These are phyloP conservation scores for Leishmania lainsoni DNA, from an alignment of 208 protist genomes.

Conservation along the genomic window DNA sequence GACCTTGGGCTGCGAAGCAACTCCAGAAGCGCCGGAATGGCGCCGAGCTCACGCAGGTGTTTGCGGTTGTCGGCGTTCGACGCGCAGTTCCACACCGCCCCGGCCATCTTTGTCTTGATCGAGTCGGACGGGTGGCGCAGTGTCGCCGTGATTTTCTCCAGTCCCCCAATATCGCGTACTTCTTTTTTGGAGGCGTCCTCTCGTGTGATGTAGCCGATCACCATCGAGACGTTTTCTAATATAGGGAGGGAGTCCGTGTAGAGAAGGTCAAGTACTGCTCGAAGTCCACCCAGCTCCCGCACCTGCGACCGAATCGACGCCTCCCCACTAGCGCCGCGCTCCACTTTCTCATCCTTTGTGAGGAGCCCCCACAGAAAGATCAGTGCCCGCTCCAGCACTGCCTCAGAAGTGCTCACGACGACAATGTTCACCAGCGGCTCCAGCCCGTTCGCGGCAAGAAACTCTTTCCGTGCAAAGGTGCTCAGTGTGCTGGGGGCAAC, in stretches of 20 bases:
- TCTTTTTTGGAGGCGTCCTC: constrained; percentile 89
- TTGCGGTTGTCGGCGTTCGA: constrained; percentile 90
- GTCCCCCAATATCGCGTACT: constrained; percentile 84
- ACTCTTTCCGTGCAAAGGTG: constrained; percentile 51
- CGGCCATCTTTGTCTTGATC: constrained; percentile 93
- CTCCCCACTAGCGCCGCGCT: constrained; percentile 44
- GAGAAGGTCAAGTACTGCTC: constrained; percentile 84
- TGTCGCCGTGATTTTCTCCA: constrained; percentile 91
- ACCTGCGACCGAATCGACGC: constrained; percentile 67
- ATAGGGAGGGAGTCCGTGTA: constrained; percentile 91
- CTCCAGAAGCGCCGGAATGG: constrained; percentile 85
- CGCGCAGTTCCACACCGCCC: constrained; percentile 94
- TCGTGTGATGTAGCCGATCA: constrained; percentile 94
- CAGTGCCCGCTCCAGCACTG: constrained; percentile 88
- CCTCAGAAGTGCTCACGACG: constrained; percentile 79
- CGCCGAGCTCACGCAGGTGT: constrained; percentile 84
- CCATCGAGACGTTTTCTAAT: constrained; percentile 93
- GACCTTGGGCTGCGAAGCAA: constrained; percentile 43
- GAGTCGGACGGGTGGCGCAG: constrained; percentile 88
- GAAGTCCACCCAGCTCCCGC: constrained; percentile 77
- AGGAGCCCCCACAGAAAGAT: constrained; percentile 89
- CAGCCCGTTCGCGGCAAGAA: constrained; percentile 70
- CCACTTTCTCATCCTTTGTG: constrained; percentile 62
- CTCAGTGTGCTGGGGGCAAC: constrained; percentile 28
- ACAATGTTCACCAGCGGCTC: constrained; percentile 91